These are phyloP conservation scores for Syzygium malaccense DNA, from an alignment of 441 rosid genomes.

Conservation along the genomic window DNA sequence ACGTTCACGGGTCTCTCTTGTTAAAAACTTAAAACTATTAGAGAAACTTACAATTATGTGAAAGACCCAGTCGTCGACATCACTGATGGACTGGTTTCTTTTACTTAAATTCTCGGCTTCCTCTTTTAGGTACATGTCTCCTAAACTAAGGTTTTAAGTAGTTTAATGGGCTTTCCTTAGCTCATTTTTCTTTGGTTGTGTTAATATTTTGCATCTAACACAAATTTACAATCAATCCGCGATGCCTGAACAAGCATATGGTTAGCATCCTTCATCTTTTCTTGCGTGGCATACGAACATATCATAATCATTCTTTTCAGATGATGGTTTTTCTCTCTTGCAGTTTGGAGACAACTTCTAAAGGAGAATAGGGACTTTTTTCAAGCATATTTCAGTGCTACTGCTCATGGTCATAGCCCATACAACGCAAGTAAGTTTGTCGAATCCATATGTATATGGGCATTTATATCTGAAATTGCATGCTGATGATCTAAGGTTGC, in stretches of 20 bases:
- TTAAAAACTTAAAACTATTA: not conserved
- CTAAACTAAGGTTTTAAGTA: not conserved
- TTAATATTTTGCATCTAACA: not conserved
- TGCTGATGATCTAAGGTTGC: not conserved
- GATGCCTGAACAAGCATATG: not conserved
- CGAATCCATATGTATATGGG: not conserved
- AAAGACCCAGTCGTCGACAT: not conserved
- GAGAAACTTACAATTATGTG: not conserved
- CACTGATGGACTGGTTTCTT: not conserved
- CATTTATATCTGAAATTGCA: not conserved
- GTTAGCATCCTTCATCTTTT: not conserved
- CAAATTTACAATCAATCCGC: not conserved
- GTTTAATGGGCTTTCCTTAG: not conserved
- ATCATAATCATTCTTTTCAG: not conserved
- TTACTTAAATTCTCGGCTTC: not conserved
- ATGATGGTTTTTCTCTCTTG: not conserved
- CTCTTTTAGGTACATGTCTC: not conserved
- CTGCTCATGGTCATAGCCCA: constrained; percentile 6
- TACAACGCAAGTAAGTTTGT: constrained; percentile 18
- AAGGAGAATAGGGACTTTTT: constrained; percentile 63
- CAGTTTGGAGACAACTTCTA: constrained; percentile 71
- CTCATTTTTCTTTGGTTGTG: not conserved
- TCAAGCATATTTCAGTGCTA: constrained; percentile 28
- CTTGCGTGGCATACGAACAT: not conserved
- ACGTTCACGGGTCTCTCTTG: constrained; percentile 38